phyloP scores from a whole-genome alignment of 495 filamentous ascomycete species.

The Physcia stellaris region DNA sequence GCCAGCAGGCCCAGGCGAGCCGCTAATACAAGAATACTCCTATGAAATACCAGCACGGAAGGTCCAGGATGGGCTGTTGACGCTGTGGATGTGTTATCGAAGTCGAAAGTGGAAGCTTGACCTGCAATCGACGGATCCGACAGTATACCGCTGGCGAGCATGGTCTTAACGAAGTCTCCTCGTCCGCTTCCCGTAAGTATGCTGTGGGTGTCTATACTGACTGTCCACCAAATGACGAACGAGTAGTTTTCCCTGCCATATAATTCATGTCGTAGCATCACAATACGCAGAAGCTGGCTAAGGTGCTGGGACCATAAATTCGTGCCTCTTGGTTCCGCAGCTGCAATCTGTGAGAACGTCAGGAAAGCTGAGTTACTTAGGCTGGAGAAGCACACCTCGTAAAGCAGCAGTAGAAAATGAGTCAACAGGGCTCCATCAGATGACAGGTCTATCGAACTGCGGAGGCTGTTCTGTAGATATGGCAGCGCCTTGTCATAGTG shows the following conservation, averaged over 20 bases:
- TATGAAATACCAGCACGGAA: constrained; percentile 30
- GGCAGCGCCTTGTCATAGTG: constrained; percentile 43
- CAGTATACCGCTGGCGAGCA: constrained; percentile 36
- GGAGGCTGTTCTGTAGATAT: constrained; percentile 31
- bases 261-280: constrained; percentile 30
- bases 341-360: constrained; percentile 36
- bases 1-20: constrained; percentile 29
- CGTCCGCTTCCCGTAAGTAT: constrained; percentile 38
- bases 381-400: constrained; percentile 30
- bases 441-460: constrained; percentile 33
- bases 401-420: constrained; percentile 46
- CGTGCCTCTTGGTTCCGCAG: constrained; percentile 29
- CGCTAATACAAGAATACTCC: constrained; percentile 28
- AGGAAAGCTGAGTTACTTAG: not conserved
- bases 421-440: constrained; percentile 45
- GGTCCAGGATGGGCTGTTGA: constrained; percentile 26
- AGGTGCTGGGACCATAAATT: constrained; percentile 44
- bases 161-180: constrained; percentile 34
- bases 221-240: constrained; percentile 42
- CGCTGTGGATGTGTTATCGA: constrained; percentile 16
- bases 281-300: constrained; percentile 38
- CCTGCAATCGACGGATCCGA: constrained; percentile 11
- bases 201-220: constrained; percentile 41
- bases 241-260: constrained; percentile 34
- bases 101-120: constrained; percentile 20